Evolutionary conservation across 176 grass and related monocot genomes (phyloP).

Genomic region (Triticum monococcum): DNA sequence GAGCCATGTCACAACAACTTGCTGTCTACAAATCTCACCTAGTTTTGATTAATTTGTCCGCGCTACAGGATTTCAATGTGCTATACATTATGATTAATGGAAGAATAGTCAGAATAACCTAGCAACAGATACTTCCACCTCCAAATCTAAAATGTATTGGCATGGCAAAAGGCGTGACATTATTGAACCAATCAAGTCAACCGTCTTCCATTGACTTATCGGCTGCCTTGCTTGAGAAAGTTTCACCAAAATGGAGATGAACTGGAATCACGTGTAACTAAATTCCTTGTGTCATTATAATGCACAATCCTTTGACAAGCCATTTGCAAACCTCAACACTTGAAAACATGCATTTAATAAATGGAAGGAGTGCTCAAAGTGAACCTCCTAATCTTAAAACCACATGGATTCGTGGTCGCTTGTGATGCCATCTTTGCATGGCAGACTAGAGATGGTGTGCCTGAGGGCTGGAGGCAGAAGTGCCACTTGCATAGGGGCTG

Average conservation of each 20-base stretch:
- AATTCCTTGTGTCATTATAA: not conserved
- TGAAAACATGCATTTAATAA: not conserved
- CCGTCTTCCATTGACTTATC: not conserved
- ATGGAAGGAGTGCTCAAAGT: not conserved
- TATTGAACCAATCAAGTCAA: not conserved
- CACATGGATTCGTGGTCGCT: not conserved
- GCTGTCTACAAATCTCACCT: not conserved
- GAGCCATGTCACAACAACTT: not conserved
- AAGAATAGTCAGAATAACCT: not conserved
- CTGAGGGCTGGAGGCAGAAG: not conserved
- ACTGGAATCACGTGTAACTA: not conserved
- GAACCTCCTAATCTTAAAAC: not conserved
- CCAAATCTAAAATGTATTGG: not conserved
- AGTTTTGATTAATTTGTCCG: not conserved
- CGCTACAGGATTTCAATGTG: not conserved
- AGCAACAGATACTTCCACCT: not conserved
- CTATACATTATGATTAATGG: not conserved
- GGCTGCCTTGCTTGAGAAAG: not conserved
- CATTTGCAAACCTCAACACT: not conserved
- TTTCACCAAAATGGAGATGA: not conserved
- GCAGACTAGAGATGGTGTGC: not conserved
- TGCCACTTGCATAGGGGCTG: not conserved
- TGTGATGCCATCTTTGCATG: not conserved
- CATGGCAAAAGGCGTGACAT: not conserved
- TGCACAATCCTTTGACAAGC: not conserved